Percentiles rank a stretch among this genome's conserved stretches.
Evolutionary conservation across 225 moss, liverwort and hornwort species (phyloP).

Genomic region (Polytrichum commune): DNA sequence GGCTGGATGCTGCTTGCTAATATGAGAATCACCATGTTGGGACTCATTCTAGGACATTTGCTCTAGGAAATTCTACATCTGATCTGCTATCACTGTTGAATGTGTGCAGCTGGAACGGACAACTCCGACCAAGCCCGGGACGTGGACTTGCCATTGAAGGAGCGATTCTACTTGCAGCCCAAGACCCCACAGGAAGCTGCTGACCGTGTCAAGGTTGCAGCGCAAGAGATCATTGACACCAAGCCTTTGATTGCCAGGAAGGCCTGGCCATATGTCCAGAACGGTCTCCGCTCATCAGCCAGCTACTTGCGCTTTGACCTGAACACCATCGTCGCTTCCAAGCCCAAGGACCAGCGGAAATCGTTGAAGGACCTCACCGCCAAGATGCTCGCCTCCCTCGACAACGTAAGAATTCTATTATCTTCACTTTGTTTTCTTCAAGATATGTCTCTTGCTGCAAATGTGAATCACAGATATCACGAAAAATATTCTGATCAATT

Average conservation of each 20-base stretch:
- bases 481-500: background rate
- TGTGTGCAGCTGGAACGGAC: conserved; percentile 72
- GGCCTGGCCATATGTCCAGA: conserved; percentile 93
- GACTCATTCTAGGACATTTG: too few relatives aligned
- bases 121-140: conserved; percentile 90
- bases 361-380: conserved; percentile 44
- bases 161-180: conserved; percentile 64
- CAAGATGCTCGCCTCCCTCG: conserved; percentile 43
- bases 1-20: too few relatives aligned
- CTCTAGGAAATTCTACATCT: too few relatives aligned
- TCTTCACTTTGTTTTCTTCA: background rate
- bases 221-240: conserved; percentile 54
- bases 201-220: conserved; percentile 60
- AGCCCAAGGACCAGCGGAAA: conserved; percentile 60
- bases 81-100: background rate
- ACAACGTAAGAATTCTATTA: conserved; percentile 34
- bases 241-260: conserved; percentile 75
- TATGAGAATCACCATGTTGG: too few relatives aligned
- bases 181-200: conserved; percentile 26
- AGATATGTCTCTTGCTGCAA: background rate
- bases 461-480: too few relatives aligned
- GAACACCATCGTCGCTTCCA: conserved; percentile 46
- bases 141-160: conserved; percentile 46
- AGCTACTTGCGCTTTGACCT: conserved; percentile 67
- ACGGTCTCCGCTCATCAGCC: conserved; percentile 73